phyloP scores from a whole-genome alignment of 176 grass and related monocot genomes.

The Alloteropsis semialata region DNA sequence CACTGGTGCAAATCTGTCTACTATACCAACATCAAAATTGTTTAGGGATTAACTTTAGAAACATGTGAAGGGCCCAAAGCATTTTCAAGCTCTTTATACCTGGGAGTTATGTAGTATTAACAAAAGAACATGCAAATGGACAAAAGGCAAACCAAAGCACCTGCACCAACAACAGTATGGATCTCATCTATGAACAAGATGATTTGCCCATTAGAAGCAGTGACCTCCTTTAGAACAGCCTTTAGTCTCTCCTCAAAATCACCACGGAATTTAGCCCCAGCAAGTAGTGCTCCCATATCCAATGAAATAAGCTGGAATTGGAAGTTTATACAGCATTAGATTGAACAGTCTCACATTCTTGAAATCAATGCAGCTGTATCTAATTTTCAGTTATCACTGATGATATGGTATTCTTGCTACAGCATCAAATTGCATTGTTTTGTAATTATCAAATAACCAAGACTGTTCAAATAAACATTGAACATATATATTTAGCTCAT shows the following conservation, averaged over 20 bases:
- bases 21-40: background rate
- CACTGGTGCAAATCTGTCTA: background rate
- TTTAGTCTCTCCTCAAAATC: slow-evolving; percentile 95
- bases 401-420: background rate
- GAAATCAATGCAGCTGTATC: background rate
- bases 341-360: background rate
- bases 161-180: slow-evolving; percentile 95
- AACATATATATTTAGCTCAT: background rate
- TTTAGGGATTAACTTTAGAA: background rate
- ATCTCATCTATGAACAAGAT: slow-evolving; percentile 99
- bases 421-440: background rate
- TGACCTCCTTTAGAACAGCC: slow-evolving; percentile 93
- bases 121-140: background rate
- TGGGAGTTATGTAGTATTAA: too few relatives aligned
- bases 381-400: background rate
- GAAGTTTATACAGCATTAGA: slow-evolving; percentile 5
- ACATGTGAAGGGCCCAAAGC: background rate
- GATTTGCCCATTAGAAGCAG: slow-evolving; percentile 88
- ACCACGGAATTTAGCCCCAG: slow-evolving; percentile 82
- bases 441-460: background rate
- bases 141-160: slow-evolving; percentile 16
- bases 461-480: background rate
- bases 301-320: slow-evolving; percentile 79
- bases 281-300: slow-evolving; percentile 96
- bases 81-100: background rate